Base-by-base conservation (phyloP, 2,329 filamentous ascomycete species). In the Hymenoscyphus fraxineus region DNA sequence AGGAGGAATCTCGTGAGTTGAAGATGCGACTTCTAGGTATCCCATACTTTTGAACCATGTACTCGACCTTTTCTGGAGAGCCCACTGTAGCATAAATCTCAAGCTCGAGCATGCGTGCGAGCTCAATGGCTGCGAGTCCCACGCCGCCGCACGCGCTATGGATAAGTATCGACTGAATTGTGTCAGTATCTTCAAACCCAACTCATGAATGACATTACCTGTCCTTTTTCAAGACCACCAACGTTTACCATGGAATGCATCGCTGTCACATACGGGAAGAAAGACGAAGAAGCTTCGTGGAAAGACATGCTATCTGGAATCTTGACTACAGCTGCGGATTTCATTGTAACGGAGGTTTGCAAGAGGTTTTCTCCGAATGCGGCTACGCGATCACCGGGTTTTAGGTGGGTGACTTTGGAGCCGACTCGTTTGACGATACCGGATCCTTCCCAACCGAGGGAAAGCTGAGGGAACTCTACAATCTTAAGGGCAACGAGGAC, bases 261-360 rank as follows among this genome's bases (percentile, higher is more conserved):
- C 0, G 51, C 61, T 27, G 65, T 66, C 4, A 32, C 12, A 32
- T 56, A 66, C 10, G 58, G 58, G 39, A 22, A 40, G 4, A 64
- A 61, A n/a, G 67, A 62, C 39, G 64, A 61, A 0, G 81, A 77
- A 0, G 78, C 81, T 58, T 83, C 76, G 60, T 78, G 77, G 64
- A 80, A 76, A 60, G 68, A 78, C n/a, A 82, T 35, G 35, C 71
- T 71, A 15, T 78, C 76, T 0, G 81, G 81, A 9, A 79, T 76
- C 63, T 77, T 77, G 58, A 79, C 71, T 55, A 76, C 75, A 1
- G 47, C 39, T 19, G 10, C 27, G 31, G 35, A 41, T 4, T 16
- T 3, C 5, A 39, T 32, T 7, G 19, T 62, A 2, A 62, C 35
- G 7, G n/a, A 15, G 16, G 65, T 64, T 40, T 55, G 22, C 9